Evolutionary conservation across 2,329 filamentous ascomycete genomes (phyloP), one percentile per base, ranked within the genome.

Genomic region (Cytospora chrysosperma): DNA sequence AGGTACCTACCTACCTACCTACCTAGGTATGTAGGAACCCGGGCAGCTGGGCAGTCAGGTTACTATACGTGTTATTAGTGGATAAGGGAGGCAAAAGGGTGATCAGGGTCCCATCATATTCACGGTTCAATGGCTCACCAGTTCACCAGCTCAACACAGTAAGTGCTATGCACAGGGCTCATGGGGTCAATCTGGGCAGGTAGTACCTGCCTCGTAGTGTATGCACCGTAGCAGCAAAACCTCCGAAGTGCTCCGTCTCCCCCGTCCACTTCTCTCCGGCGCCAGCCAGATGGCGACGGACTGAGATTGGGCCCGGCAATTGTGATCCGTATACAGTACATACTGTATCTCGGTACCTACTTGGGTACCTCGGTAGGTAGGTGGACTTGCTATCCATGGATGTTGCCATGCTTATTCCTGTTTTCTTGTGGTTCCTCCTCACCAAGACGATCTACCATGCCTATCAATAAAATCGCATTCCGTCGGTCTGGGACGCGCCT

Each of bases 141-240:
- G n/a, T n/a, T n/a, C n/a, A n/a, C n/a, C n/a, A n/a, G n/a, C n/a
- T n/a, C n/a, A n/a, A n/a, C n/a, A n/a, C n/a, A n/a, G n/a, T n/a
- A n/a, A n/a, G n/a, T n/a, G n/a, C n/a, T n/a, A 34, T 34, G 2
- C 32, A 34, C 51, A 49, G 53, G 32, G 43, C 37, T 52, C 51
- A 49, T 28, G 32, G n/a, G 37, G 27, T 55, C 51, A 26, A 55
- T 61, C 50, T 37, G 49, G 59, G 59, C 59, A 61, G 59, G 59
- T 61, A 53, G 43, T 10, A 34, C n/a, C n/a, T n/a, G n/a, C n/a
- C n/a, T n/a, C n/a, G n/a, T n/a, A n/a, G n/a, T n/a, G n/a, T n/a
- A n/a, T n/a, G n/a, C n/a, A n/a, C 32, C 15, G 32, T 13, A 12
- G 43, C 37, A 40, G 43, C n/a, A 47, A 47, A 49, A 55, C 28